These are phyloP conservation scores for Waitea zeae DNA, from an alignment of 1,284 basidiomycete species.

Conservation along the genomic window DNA sequence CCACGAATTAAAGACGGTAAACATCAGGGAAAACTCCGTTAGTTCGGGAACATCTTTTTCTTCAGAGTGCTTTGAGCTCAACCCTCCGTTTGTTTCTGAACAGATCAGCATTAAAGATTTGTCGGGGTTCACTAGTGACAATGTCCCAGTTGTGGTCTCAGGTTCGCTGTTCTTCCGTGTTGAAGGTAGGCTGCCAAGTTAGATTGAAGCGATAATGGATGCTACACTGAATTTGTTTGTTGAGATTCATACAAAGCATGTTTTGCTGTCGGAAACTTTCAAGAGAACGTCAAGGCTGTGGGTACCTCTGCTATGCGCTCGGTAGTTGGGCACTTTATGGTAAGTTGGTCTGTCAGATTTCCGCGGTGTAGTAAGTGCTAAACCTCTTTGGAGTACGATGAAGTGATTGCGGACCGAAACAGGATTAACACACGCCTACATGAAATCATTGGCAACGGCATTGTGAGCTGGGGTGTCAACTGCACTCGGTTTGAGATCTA, in stretches of 20 bases:
- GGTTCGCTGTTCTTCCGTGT: constrained; percentile 34
- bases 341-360: constrained; percentile 27
- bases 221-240: no score
- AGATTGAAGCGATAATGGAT: no score
- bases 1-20: constrained; percentile 23
- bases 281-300: constrained; percentile 27
- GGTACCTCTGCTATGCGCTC: constrained; percentile 32
- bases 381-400: constrained; percentile 11
- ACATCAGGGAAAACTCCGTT: constrained; percentile 28
- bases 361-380: no score
- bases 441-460: constrained; percentile 24
- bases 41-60: no score
- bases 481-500: constrained; percentile 37
- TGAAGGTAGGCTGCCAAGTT: no score
- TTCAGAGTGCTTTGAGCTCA: no score
- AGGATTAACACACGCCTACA: constrained; percentile 28
- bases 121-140: constrained; percentile 30
- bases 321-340: constrained; percentile 26
- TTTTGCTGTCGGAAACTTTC: constrained; percentile 27
- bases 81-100: no score
- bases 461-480: constrained; percentile 32
- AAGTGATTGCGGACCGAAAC: constrained; percentile 31
- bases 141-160: constrained; percentile 30
- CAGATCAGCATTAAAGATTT: constrained; percentile 1
- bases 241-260: constrained; percentile 35